Conservation (phyloP, 2,329 filamentous ascomycete genomes). For the Fusarium agapanthi region DNA sequence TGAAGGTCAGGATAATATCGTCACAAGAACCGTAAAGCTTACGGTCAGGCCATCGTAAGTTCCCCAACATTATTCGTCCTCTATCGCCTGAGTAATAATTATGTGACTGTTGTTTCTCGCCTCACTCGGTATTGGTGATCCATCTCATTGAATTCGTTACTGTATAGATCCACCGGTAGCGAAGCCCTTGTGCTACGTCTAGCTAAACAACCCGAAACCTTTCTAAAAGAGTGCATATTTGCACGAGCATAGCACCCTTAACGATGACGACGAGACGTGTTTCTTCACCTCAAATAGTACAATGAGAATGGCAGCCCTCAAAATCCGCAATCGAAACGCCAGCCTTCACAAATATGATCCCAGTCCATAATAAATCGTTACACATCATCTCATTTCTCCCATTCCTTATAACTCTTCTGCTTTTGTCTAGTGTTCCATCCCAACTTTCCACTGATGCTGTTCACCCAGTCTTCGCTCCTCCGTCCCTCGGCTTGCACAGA, state of each 20-base stretch:
- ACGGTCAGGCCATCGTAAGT: neutral
- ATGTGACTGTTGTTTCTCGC: neutral
- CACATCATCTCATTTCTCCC: slow-evolving; percentile 48
- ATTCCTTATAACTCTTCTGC: slow-evolving; percentile 70
- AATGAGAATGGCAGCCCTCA: neutral
- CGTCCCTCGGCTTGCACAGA: slow-evolving; percentile 75
- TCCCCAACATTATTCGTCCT: neutral
- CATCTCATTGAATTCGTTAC: neutral
- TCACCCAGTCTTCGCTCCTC: slow-evolving; percentile 81
- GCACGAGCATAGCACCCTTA: neutral
- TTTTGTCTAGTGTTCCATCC: slow-evolving; percentile 84
- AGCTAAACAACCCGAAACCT: neutral
- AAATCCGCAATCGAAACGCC: slow-evolving; percentile 5
- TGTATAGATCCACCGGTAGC: neutral
- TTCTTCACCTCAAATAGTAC: neutral
- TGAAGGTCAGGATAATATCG: neutral
- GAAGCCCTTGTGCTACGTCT: neutral
- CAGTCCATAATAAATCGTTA: neutral
- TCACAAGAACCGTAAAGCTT: neutral
- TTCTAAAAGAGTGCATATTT: neutral
- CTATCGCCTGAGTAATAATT: neutral
- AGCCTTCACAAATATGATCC: neutral
- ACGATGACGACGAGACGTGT: neutral
- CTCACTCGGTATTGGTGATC: neutral
- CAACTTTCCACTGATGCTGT: slow-evolving; percentile 80